Evolutionary conservation across 2,329 filamentous ascomycete genomes (phyloP), one percentile per base, ranked within the genome.

Genomic region (Cryphonectria parasitica): DNA sequence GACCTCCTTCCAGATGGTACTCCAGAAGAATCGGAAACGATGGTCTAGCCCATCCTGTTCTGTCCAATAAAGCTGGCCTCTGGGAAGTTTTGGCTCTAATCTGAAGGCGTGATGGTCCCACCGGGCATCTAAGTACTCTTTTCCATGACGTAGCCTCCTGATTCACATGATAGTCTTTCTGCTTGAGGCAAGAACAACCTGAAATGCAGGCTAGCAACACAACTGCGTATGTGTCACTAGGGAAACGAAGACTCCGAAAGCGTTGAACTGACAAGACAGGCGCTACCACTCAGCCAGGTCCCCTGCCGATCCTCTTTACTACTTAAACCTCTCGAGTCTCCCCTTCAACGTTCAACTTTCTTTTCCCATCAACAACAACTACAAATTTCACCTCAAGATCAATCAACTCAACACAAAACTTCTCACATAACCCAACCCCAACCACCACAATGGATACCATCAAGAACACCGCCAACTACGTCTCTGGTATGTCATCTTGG

Each of bases 391-490:
- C 25, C 43, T 68, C 56, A 63, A 34, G 13, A 28, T 62, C 70
- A 60, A 39, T 65, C 56, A 68, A 74, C 72, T 43, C 58, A 68
- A 67, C 10, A 39, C 36, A 67, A 67, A 72, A 72, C 62, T 43
- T 66, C 66, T 41, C 56, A 69, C 39, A 56, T 60, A 68, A 71
- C 58, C 61, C 52, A 71, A 66, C 11, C 25, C 28, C 68, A 75
- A 70, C 74, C 66, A 77, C 74, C 77, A 80, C 63, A 75, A 82
- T 83, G 81, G 81, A 83, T 66, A 77, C 80, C 76, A 73, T 82
- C 77, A 82, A 82, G 82, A 84, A 88, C 80, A 83, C 84, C 78
- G 85, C 80, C 82, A 88, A 88, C 85, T 88, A 85, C 83, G 87
- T 89, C 81, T 81, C 83, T 72, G 88, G 89, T 84, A 83, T 82